These are phyloP conservation scores for Ceriops zippeliana DNA, from an alignment of 345 rosid species.

Conservation along the genomic window DNA sequence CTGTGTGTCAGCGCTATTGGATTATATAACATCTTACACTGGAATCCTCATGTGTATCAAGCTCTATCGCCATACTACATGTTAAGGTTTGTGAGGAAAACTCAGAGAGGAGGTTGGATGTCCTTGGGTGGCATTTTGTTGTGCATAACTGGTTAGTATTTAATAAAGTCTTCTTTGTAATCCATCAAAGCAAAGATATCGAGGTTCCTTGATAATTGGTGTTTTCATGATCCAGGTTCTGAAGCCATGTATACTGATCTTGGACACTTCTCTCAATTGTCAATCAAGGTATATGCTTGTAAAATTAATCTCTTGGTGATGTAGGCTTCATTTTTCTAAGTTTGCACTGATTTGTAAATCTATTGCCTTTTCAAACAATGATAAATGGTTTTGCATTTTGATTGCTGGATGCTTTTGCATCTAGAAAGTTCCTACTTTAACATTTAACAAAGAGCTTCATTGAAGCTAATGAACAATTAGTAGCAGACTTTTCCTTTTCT, in stretches of 20 bases:
- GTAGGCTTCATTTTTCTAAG: neutral
- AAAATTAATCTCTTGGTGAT: neutral
- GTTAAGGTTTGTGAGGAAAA: constrained; percentile 72
- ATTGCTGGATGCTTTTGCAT: too few species aligned
- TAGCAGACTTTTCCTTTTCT: too few species aligned
- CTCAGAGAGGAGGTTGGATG: constrained; percentile 81
- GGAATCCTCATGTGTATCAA: constrained; percentile 83
- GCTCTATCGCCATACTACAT: constrained; percentile 84
- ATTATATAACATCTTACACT: constrained; percentile 59
- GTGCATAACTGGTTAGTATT: constrained; percentile 66
- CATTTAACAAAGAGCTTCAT: too few species aligned
- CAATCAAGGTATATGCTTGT: constrained; percentile 60
- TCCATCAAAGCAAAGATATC: constrained; percentile 5
- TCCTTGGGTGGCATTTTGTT: constrained; percentile 83
- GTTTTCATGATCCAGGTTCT: constrained; percentile 49
- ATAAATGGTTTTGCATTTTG: too few species aligned
- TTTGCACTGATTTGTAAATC: too few species aligned
- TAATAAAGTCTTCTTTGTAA: constrained; percentile 1
- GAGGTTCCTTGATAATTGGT: neutral
- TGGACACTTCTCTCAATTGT: constrained; percentile 83
- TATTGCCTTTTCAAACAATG: too few species aligned
- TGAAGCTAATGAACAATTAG: too few species aligned
- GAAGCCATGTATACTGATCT: constrained; percentile 99
- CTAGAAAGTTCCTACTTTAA: too few species aligned
- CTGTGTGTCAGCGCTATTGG: constrained; percentile 77